phyloP scores from a whole-genome alignment of 2,329 filamentous ascomycete species.

The Verticillium dahliae region DNA sequence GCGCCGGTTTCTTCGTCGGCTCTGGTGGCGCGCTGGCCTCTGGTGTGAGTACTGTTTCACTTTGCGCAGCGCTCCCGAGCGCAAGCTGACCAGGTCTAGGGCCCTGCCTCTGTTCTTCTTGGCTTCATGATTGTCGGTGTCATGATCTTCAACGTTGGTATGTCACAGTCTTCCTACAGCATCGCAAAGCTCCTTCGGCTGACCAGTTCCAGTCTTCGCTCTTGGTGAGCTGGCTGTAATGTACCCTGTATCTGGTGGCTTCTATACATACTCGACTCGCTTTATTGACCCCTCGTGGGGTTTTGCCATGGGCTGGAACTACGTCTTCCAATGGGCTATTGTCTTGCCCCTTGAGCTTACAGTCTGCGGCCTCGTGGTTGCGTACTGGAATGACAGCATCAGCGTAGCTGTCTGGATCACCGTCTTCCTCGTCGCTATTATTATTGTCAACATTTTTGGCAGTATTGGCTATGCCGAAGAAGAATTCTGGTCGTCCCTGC shows the following conservation, averaged over 20 bases:
- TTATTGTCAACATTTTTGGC: constrained; percentile 39
- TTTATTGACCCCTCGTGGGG: constrained; percentile 52
- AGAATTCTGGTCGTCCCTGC: constrained; percentile 45
- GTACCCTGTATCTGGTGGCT: constrained; percentile 51
- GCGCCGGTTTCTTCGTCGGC: constrained; percentile 57
- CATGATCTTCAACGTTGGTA: constrained; percentile 45
- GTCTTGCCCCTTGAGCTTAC: constrained; percentile 42
- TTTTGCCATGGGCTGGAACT: constrained; percentile 45
- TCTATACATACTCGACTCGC: constrained; percentile 48
- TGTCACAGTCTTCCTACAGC: constrained; percentile 1
- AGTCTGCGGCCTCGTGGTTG: constrained; percentile 40
- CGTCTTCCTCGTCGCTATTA: constrained; percentile 40
- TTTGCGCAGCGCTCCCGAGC: background rate
- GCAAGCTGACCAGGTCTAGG: constrained; percentile 11
- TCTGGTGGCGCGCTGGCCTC: constrained; percentile 42
- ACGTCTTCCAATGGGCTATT: constrained; percentile 39
- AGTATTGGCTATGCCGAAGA: constrained; percentile 46
- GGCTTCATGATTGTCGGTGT: constrained; percentile 42
- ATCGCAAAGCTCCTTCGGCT: background rate
- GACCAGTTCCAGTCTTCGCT: constrained; percentile 39
- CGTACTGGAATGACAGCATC: constrained; percentile 34
- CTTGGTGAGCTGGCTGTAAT: constrained; percentile 51
- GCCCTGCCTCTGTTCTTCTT: constrained; percentile 26
- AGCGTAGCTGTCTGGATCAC: constrained; percentile 47
- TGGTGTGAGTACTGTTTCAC: constrained; percentile 27